Percentiles rank a stretch among this genome's conserved stretches.
phyloP scores from a whole-genome alignment of 2,329 filamentous ascomycete species.

The Phyllachora maydis region DNA sequence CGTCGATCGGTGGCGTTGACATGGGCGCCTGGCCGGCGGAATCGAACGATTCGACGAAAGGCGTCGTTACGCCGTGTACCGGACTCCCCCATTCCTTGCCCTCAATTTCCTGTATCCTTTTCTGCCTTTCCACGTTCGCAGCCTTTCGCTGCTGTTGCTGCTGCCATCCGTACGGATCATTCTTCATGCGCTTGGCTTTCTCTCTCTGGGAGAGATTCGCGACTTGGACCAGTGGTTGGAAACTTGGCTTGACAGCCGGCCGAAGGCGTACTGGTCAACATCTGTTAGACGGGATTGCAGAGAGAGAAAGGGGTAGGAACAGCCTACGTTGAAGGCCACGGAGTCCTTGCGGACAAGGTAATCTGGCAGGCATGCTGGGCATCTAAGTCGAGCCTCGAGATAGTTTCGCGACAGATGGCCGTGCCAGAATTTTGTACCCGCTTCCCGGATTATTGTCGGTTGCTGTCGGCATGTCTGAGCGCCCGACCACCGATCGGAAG shows the following conservation, averaged over 20 bases:
- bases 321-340: conserved; percentile 37
- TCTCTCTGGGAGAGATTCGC: conserved; percentile 42
- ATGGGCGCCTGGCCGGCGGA: conserved; percentile 28
- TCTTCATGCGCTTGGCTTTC: conserved; percentile 43
- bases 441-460: too few relatives aligned
- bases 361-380: conserved; percentile 48
- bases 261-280: conserved; percentile 36
- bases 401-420: too few relatives aligned
- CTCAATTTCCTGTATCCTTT: conserved; percentile 44
- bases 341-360: conserved; percentile 38
- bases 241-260: conserved; percentile 25
- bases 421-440: too few relatives aligned
- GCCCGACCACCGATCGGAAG: too few relatives aligned
- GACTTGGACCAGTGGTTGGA: conserved; percentile 39
- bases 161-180: conserved; percentile 65
- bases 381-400: too few relatives aligned
- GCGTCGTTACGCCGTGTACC: conserved; percentile 56
- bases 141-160: conserved; percentile 70
- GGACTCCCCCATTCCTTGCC: conserved; percentile 52
- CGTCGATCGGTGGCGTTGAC: conserved; percentile 15
- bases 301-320: background rate
- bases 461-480: too few relatives aligned
- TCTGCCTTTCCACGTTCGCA: conserved; percentile 58
- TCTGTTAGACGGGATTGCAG: conserved; percentile 6
- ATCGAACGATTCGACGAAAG: conserved; percentile 70